Conservation (phyloP, 2,329 filamentous ascomycete genomes). For the Fusarium concolor region DNA sequence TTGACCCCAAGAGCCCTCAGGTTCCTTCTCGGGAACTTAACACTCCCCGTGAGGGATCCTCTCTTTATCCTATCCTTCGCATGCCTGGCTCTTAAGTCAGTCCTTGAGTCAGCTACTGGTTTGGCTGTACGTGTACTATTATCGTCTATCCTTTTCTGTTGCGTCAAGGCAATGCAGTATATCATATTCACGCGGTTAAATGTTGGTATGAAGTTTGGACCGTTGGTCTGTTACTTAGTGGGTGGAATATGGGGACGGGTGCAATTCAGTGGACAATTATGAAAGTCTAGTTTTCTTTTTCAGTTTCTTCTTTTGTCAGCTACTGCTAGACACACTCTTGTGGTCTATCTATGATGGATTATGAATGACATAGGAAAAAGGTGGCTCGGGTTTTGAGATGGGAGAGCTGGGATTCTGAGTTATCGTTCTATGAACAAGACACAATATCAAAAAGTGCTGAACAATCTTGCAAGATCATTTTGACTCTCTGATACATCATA, state of each 20-base stretch:
- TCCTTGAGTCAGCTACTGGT: conserved; percentile 18
- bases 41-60: conserved; percentile 48
- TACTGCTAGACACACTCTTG: conserved; percentile 2
- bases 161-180: conserved; percentile 3
- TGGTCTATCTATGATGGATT: conserved; percentile 19
- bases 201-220: conserved; percentile 9
- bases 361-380: conserved; percentile 34
- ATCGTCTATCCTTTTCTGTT: conserved; percentile 17
- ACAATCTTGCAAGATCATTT: not conserved
- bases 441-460: conserved; percentile 21
- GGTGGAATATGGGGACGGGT: not conserved
- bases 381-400: conserved; percentile 3
- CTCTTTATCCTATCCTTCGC: conserved; percentile 57
- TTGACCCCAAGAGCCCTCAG: conserved; percentile 51
- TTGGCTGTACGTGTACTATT: conserved; percentile 42
- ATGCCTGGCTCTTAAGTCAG: conserved; percentile 51
- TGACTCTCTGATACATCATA: not conserved
- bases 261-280: conserved; percentile 3
- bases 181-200: conserved; percentile 2
- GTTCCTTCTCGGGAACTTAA: conserved; percentile 42
- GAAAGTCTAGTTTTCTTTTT: conserved; percentile 2
- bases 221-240: conserved; percentile 7
- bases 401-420: conserved; percentile 3
- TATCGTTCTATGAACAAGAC: not conserved
- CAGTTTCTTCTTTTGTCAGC: conserved; percentile 10